Evolutionary conservation across 768 basidiomycete genomes (phyloP).

Genomic region (Xerocomus brunneocitrinus): DNA sequence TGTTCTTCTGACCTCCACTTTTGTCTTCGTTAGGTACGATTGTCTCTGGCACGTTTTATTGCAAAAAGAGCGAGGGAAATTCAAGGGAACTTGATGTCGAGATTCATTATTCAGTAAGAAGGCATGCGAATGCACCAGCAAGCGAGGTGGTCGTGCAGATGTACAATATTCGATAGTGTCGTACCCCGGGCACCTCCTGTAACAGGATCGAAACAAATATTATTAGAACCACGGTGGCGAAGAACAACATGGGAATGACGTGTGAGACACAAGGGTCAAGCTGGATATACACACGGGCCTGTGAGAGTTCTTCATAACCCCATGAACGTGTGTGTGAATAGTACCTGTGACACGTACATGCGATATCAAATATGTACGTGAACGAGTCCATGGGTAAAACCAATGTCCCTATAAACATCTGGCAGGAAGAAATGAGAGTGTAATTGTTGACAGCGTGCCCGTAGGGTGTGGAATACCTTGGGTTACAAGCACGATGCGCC

Average conservation of each 20-base stretch:
- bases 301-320: no score
- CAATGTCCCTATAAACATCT: background rate
- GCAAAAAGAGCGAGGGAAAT: constrained; percentile 74
- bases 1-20: background rate
- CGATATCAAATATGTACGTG: no score
- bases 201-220: background rate
- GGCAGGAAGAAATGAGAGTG: no score
- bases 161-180: constrained; percentile 64
- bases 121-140: constrained; percentile 30
- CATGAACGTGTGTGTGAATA: background rate
- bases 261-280: no score
- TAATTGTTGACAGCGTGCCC: background rate
- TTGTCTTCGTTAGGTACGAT: constrained; percentile 49
- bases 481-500: background rate
- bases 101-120: constrained; percentile 66
- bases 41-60: constrained; percentile 78
- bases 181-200: background rate
- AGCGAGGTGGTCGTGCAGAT: constrained; percentile 63
- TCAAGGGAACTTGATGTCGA: constrained; percentile 88
- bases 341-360: background rate
- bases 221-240: background rate
- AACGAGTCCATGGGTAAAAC: background rate
- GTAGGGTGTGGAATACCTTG: background rate
- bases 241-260: background rate
- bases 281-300: no score